Conservation (phyloP, 441 rosid species). For the Metrosideros polymorpha region DNA sequence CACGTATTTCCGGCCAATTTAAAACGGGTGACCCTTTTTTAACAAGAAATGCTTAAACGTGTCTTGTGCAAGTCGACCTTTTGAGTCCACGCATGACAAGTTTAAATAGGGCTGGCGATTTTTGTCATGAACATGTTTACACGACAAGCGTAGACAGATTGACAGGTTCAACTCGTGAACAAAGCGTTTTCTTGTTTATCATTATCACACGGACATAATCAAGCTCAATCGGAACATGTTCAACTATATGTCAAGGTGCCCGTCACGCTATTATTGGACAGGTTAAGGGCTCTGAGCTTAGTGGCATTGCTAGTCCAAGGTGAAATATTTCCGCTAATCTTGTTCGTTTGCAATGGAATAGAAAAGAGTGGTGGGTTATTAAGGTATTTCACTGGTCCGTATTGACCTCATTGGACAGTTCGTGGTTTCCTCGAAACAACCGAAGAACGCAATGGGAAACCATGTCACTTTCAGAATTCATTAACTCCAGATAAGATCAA, state of each 20-base stretch:
- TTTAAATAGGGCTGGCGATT: neutral
- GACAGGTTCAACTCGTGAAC: neutral
- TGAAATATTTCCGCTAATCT: neutral
- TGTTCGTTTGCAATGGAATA: neutral
- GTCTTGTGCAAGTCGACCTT: neutral
- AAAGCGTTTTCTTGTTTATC: neutral
- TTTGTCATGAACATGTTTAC: neutral
- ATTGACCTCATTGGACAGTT: neutral
- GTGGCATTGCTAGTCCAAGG: neutral
- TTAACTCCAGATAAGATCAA: neutral
- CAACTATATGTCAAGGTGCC: neutral
- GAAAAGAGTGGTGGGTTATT: neutral
- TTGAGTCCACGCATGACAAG: neutral
- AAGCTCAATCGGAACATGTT: neutral
- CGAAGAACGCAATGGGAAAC: neutral
- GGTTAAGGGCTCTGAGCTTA: neutral
- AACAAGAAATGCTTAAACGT: neutral
- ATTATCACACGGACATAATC: neutral
- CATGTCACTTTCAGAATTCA: neutral
- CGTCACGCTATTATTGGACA: neutral
- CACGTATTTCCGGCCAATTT: neutral
- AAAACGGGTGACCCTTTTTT: accelerated
- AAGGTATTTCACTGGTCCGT: too few species aligned
- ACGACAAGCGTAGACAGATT: neutral
- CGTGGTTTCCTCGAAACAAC: neutral